Base-by-base conservation (phyloP, 495 filamentous ascomycete genomes). In the Lepraria neglecta region DNA sequence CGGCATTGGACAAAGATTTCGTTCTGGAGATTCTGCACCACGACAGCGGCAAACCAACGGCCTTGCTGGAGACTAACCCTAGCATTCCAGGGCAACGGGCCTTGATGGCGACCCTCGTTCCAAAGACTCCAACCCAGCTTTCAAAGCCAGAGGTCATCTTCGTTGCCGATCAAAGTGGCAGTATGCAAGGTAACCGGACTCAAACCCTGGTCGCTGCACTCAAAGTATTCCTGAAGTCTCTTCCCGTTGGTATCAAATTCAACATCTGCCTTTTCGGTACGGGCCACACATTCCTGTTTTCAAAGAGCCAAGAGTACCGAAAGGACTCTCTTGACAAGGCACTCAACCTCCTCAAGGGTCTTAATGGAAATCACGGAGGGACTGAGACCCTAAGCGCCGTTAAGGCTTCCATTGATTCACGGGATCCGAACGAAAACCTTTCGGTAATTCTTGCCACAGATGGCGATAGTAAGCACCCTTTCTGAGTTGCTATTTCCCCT, bases 181-280 rank as follows among this genome's bases (percentile, higher is more conserved):
- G 80, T 59, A 90, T 91, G 88, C 28, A 24, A 1, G 60, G 62
- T 1, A 69, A 71, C 40, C 80, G 80, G 33, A 88, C 87, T 2
- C 42, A 65, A 1, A 80, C 81, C 17, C 70, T 88, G 30, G 68
- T 77, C 17, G 73, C 77, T 7, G 87, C 86, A 3, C 73, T 90
- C 30, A 75, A 75, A 3, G 71, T 89, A n/a, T 87, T 90, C 64
- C 74, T 91, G 38, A 88, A 87, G 64, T 87, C 83, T 0, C 70
- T 91, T 17, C 87, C 87, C 2, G 62, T 83, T 1, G 85, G 85
- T 0, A 73, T 83, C 55, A 82, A 80, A 67, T 90, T 91, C 75
- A 89, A 91, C 70, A 88, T 90, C 60, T 86, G 82, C 70, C 87
- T 83, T 1, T 91, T 91, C 62, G 87, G 87, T 11, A 72, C 57